Conservation (phyloP, 1,284 basidiomycete genomes). For the Fomitiporia mediterranea region DNA sequence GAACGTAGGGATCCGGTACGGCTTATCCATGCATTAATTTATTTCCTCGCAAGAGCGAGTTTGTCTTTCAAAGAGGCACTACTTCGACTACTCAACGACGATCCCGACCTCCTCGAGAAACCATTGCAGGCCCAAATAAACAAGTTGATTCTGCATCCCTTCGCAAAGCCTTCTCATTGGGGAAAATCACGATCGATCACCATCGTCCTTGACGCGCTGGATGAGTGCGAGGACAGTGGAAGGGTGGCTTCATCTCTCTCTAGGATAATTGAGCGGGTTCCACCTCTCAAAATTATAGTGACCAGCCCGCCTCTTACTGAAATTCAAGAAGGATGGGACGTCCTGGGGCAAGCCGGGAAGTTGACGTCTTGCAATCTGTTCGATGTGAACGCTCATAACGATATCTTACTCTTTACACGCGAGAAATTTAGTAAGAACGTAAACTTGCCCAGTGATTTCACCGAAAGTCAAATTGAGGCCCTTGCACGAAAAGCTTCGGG, state of each 20-base stretch:
- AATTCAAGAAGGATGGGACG: not conserved
- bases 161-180: too few relatives aligned
- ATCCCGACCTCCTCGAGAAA: not conserved
- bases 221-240: slow-evolving; percentile 4
- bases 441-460: not conserved
- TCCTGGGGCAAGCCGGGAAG: too few relatives aligned
- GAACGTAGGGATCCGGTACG: not conserved
- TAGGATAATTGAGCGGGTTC: not conserved
- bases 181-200: too few relatives aligned
- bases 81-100: too few relatives aligned
- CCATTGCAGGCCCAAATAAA: not conserved
- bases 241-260: not conserved
- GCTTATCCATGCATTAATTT: not conserved
- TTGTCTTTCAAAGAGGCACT: not conserved
- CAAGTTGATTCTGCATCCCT: too few relatives aligned
- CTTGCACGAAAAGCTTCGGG: too few relatives aligned
- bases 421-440: not conserved
- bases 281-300: slow-evolving; percentile 4
- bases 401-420: not conserved
- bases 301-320: slow-evolving; percentile 10
- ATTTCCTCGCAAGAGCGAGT: not conserved
- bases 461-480: too few relatives aligned
- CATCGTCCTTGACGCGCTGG: slow-evolving; percentile 7
- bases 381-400: not conserved
- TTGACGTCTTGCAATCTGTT: not conserved